Evolutionary conservation across 441 rosid genomes (phyloP).

Genomic region (Corymbia calophylla): DNA sequence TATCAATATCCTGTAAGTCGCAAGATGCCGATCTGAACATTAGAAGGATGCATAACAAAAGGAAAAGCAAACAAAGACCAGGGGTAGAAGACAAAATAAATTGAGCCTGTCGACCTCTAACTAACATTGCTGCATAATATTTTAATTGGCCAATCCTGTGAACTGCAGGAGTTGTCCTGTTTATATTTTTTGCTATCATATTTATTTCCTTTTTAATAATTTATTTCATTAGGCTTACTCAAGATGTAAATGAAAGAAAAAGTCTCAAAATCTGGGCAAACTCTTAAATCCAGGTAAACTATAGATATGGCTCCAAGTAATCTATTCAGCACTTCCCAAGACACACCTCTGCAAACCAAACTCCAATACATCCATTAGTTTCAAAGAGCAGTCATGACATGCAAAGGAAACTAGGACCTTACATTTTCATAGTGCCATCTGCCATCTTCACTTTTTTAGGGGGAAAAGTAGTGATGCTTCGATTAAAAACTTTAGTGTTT

Average conservation of each 20-base stretch:
- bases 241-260: not conserved
- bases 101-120: not conserved
- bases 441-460: not conserved
- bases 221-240: not conserved
- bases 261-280: not conserved
- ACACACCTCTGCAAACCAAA: not conserved
- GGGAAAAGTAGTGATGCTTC: not conserved
- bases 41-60: not conserved
- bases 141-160: not conserved
- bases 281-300: not conserved
- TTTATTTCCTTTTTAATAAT: not conserved
- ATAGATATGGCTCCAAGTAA: not conserved
- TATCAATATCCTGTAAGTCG: slow-evolving; percentile 77
- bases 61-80: not conserved
- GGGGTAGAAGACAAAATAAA: not conserved
- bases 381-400: not conserved
- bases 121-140: not conserved
- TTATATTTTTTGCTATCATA: not conserved
- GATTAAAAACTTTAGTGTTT: not conserved
- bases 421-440: not conserved
- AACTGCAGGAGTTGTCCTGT: not conserved
- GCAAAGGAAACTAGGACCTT: not conserved
- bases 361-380: not conserved
- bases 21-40: not conserved
- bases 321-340: not conserved